Conservation (phyloP, 768 basidiomycete genomes). For the Boletus sp. region DNA sequence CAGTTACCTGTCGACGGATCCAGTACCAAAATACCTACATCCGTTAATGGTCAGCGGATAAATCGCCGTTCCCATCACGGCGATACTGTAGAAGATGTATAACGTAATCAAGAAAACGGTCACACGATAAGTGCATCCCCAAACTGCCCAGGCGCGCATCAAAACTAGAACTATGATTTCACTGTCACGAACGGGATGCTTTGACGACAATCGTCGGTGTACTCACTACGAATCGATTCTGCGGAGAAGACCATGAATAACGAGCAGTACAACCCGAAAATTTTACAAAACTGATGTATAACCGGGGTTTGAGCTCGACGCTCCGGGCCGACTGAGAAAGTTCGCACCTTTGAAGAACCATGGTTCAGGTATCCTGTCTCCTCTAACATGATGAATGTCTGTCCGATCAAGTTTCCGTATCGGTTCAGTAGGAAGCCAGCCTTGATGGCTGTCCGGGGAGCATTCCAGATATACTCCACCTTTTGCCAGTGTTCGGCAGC, state of each 20-base stretch:
- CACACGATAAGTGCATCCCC: conserved; percentile 12
- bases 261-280: conserved; percentile 6
- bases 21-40: background rate
- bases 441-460: conserved; percentile 12
- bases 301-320: too few species aligned
- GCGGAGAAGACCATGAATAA: conserved; percentile 8
- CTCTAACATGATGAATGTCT: conserved; percentile 5
- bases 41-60: background rate
- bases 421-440: conserved; percentile 16
- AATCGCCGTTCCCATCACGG: conserved; percentile 2
- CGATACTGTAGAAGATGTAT: conserved; percentile 4
- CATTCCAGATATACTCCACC: conserved; percentile 18
- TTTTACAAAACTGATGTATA: conserved; percentile 4
- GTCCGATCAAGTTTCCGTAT: conserved; percentile 18
- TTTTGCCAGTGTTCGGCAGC: background rate
- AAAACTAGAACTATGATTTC: conserved; percentile 17
- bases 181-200: background rate
- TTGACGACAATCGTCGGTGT: background rate
- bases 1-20: background rate
- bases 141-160: conserved; percentile 20
- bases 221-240: conserved; percentile 10
- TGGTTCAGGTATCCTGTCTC: background rate
- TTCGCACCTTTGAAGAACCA: conserved; percentile 1
- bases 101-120: background rate
- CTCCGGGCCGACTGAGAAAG: too few species aligned